Base-by-base conservation (phyloP, 768 basidiomycete species). In the Agaricus sinodeliciosus region DNA sequence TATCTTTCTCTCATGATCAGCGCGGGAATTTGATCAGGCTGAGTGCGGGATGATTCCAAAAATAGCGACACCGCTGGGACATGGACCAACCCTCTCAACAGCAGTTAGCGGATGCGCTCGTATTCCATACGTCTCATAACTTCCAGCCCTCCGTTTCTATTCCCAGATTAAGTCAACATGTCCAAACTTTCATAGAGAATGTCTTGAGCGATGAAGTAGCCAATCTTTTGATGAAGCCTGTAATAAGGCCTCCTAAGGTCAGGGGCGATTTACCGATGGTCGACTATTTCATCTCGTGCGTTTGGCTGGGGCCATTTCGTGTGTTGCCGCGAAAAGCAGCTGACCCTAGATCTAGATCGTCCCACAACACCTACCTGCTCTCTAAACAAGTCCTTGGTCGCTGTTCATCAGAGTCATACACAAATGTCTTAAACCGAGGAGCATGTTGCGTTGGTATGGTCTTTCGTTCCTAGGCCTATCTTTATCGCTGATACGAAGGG, bases 311-410 rank as follows among this genome's bases (percentile, higher is more conserved):
- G 22, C 26, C 22, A 5, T 31, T 11, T 26, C n/a, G 9, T 22
- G 11, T 44, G 4, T 7, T 19, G 22, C 13, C 18, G 9, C 15
- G n/a, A n/a, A n/a, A 15, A 15, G 15, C 15, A 25, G 25, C 3
- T 44, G 42, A 22, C 11, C 7, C 7, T 11, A 12, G 18, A 7
- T 45, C 31, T 62, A 81, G 81, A 4, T 80, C 82, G 0, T 83
- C 81, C 0, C 83, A 85, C 58, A 85, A 85, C 59, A 84, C 84
- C 1, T 85, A 85, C 57, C 72, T 85, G 0, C 65, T 83, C 2
- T 72, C 78, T 1, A 71, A 78, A 39, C 83, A 84, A 59, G 62
- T 85, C 22, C 63, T 80, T 13, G 83, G 82, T 5, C 69, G 69
- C 35, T 66, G 80, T 4, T 81, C 81, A 4, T 72, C 79, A 4